A percentile compares a stretch with the other conserved stretches of the same genome.
These are phyloP conservation scores for Corymbia maculata DNA, from an alignment of 345 rosid species.

Conservation along the genomic window DNA sequence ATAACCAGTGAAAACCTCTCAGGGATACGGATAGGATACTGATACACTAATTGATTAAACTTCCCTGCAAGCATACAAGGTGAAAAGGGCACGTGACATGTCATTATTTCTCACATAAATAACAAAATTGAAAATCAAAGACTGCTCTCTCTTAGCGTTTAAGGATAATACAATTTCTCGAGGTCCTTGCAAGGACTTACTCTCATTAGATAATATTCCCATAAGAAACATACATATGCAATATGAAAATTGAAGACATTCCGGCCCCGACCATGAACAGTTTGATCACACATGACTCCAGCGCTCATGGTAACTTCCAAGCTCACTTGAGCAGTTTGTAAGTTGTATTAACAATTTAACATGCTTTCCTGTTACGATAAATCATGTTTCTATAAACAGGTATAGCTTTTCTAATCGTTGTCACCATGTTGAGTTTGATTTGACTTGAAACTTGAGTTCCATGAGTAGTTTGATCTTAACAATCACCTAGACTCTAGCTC, in stretches of 20 bases:
- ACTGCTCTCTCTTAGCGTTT: neutral
- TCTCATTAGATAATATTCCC: neutral
- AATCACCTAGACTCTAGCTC: neutral
- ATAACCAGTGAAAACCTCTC: conserved; percentile 96
- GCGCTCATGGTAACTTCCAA: neutral
- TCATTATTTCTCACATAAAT: neutral
- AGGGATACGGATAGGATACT: conserved; percentile 95
- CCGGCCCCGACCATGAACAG: neutral
- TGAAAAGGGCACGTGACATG: neutral
- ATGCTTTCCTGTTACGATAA: neutral
- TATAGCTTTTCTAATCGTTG: neutral
- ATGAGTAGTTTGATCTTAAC: neutral
- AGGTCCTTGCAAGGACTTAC: neutral
- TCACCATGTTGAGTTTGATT: neutral
- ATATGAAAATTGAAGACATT: neutral
- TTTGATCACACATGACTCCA: neutral
- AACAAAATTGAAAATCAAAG: neutral
- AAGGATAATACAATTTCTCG: neutral
- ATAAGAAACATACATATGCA: neutral
- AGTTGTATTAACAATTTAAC: neutral
- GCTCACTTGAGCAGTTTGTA: neutral
- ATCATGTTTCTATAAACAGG: neutral
- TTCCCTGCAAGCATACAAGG: conserved; percentile 43
- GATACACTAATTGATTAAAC: conserved; percentile 80
- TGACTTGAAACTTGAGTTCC: neutral